Evolutionary conservation across 1,139 yeast species (phyloP).

Genomic region (Pichia sp.): DNA sequence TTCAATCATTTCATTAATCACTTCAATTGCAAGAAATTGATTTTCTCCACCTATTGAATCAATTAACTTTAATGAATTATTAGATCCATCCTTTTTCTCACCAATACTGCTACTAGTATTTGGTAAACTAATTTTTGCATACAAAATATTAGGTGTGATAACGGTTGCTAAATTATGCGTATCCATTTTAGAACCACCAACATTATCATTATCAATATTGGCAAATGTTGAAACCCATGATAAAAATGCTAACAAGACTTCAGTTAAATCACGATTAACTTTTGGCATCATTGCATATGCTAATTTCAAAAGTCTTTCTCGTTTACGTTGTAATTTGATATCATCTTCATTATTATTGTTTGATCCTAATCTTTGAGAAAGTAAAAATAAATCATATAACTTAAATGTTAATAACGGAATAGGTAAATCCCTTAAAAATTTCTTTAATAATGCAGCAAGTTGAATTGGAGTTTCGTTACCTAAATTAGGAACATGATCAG

Average conservation of each 20-base stretch:
- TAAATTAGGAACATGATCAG: slow-evolving; percentile 67
- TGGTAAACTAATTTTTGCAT: slow-evolving; percentile 34
- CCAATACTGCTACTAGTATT: not conserved
- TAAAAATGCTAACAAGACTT: slow-evolving; percentile 78
- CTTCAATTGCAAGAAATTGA: slow-evolving; percentile 86
- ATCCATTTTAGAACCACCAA: slow-evolving; percentile 95
- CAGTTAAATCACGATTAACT: slow-evolving; percentile 77
- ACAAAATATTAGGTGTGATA: slow-evolving; percentile 84
- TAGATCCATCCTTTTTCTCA: slow-evolving; percentile 4
- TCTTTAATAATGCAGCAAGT: slow-evolving; percentile 87
- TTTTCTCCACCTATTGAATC: slow-evolving; percentile 52
- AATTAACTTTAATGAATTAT: slow-evolving; percentile 8
- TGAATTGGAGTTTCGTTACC: slow-evolving; percentile 82
- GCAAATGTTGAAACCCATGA: slow-evolving; percentile 97
- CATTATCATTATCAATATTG: slow-evolving; percentile 77
- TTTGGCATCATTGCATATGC: slow-evolving; percentile 78
- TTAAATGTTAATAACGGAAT: slow-evolving; percentile 78
- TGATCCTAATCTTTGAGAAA: slow-evolving; percentile 46
- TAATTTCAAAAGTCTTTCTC: slow-evolving; percentile 57
- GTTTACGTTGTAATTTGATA: slow-evolving; percentile 23
- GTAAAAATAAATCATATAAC: slow-evolving; percentile 75
- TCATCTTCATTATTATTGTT: slow-evolving; percentile 30
- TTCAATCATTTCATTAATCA: slow-evolving; percentile 77
- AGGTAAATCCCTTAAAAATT: slow-evolving; percentile 87
- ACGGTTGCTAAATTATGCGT: slow-evolving; percentile 93